Base-by-base conservation (phyloP, 129 eudicot species). In the Ambrosia artemisiifolia region DNA sequence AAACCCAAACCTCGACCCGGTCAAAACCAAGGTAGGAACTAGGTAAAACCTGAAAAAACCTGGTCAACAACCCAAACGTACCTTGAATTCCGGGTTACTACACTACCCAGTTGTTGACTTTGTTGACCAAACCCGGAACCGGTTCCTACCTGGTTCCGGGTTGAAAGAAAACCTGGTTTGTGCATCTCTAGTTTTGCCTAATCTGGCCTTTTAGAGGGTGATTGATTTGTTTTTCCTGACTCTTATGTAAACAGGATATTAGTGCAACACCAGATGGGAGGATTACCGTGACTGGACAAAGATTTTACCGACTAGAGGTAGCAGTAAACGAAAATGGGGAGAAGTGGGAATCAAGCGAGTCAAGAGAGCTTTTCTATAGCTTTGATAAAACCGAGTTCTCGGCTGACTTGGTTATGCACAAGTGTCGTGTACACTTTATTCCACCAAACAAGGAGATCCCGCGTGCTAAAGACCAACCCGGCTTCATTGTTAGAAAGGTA, bases 371-470 rank as follows among this genome's bases (percentile, higher is more conserved):
- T 28, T 94, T 88, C 67, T 94, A 94, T 44, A 90, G 99, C 78
- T 94, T 94, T 74, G 94, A 88, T 44, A 88, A 86, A 57, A 86
- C 82, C 44, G 96, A 88, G 64, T 85, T 94, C 34, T 89, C 94
- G 28, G 99, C 99, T 19, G 97, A 86, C 36, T 79, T 85, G 16
- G 89, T 94, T 36, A 83, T 94, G 99, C 99, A 94, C 84, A 94
- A 90, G 82, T 94, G 99, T 63, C 84, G 79, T 49, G 96, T 84
- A 43, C 91, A 90, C 78, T 94, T 90, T 64, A 86, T 94, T 57
- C 97, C 97, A 35, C 44, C 73, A 49, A 65, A 90, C 79, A 94
- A 86, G 79, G 86, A 84, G 85, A 85, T 88, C 42, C 99, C 96
- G 1, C 73, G 32, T 56, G 77, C 88, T 48, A 86, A 83, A 73